phyloP scores from a whole-genome alignment of 2,329 filamentous ascomycete genomes.

The Xylariaceae sp. region DNA sequence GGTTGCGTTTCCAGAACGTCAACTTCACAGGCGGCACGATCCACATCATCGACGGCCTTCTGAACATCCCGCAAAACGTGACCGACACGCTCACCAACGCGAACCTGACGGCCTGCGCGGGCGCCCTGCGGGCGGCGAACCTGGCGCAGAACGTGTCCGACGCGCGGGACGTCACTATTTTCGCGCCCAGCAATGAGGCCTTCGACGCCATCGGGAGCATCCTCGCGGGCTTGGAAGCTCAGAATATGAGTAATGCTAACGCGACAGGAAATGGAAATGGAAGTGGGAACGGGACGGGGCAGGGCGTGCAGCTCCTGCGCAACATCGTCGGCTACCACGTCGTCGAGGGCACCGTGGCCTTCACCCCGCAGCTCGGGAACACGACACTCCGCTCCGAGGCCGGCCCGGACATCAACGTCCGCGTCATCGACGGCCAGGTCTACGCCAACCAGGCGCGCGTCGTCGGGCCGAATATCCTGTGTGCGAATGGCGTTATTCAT shows the following conservation, averaged over 20 bases:
- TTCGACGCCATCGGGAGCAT: conserved; percentile 53
- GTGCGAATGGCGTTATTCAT: conserved; percentile 53
- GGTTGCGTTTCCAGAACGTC: conserved; percentile 35
- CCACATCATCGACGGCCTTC: conserved; percentile 45
- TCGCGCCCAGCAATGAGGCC: conserved; percentile 56
- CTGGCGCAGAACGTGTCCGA: conserved; percentile 38
- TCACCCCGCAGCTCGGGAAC: conserved; percentile 38
- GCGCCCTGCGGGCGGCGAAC: conserved; percentile 40
- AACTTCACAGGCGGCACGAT: conserved; percentile 51
- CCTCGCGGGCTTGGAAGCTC: conserved; percentile 30
- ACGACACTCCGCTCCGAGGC: conserved; percentile 34
- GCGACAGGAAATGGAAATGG: no score
- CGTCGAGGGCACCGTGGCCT: conserved; percentile 48
- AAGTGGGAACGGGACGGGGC: no score
- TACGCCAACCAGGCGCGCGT: conserved; percentile 49
- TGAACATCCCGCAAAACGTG: conserved; percentile 41
- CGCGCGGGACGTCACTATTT: conserved; percentile 52
- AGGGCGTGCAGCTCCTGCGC: conserved; percentile 41
- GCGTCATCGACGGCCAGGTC: conserved; percentile 34
- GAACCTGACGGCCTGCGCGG: conserved; percentile 41
- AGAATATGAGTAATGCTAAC: no score
- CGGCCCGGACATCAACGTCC: conserved; percentile 43
- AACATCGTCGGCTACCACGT: conserved; percentile 60
- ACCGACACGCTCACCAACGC: conserved; percentile 36
- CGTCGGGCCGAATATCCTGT: conserved; percentile 42